phyloP scores from a whole-genome alignment of 2,329 filamentous ascomycete species.

The Xylariaceae sp. region DNA sequence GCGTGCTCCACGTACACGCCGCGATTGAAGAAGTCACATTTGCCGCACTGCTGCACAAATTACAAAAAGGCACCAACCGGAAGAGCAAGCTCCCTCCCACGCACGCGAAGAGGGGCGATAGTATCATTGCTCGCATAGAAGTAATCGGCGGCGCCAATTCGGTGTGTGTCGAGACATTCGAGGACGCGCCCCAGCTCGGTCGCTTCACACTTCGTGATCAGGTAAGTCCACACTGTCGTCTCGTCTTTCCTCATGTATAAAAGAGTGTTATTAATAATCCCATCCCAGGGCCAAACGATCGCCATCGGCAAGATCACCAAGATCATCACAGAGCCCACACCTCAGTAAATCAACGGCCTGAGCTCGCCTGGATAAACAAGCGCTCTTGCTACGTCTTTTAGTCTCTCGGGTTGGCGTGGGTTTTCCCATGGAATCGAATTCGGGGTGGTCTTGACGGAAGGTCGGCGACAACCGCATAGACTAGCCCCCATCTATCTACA shows the following conservation, averaged over 20 bases:
- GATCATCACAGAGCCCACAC: slow-evolving; percentile 52
- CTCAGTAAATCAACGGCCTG: neutral
- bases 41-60: slow-evolving; percentile 78
- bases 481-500: no score
- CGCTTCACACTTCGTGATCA: slow-evolving; percentile 87
- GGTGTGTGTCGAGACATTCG: slow-evolving; percentile 90
- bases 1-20: slow-evolving; percentile 93
- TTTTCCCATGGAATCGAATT: no score
- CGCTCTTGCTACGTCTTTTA: neutral
- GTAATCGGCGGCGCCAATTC: slow-evolving; percentile 76
- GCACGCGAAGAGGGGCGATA: slow-evolving; percentile 75
- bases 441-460: no score
- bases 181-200: slow-evolving; percentile 92
- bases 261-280: slow-evolving; percentile 28
- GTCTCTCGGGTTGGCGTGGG: neutral
- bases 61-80: slow-evolving; percentile 89
- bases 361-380: no score
- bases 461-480: no score
- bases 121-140: slow-evolving; percentile 89
- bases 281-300: slow-evolving; percentile 85
- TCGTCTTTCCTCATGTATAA: slow-evolving; percentile 12
- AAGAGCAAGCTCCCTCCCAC: slow-evolving; percentile 92
- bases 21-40: slow-evolving; percentile 98
- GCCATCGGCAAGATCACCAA: slow-evolving; percentile 99
- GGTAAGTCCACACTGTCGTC: slow-evolving; percentile 47